These are phyloP conservation scores for Metschnikowia corniflorae DNA, from an alignment of 805 yeast species.

Conservation along the genomic window DNA sequence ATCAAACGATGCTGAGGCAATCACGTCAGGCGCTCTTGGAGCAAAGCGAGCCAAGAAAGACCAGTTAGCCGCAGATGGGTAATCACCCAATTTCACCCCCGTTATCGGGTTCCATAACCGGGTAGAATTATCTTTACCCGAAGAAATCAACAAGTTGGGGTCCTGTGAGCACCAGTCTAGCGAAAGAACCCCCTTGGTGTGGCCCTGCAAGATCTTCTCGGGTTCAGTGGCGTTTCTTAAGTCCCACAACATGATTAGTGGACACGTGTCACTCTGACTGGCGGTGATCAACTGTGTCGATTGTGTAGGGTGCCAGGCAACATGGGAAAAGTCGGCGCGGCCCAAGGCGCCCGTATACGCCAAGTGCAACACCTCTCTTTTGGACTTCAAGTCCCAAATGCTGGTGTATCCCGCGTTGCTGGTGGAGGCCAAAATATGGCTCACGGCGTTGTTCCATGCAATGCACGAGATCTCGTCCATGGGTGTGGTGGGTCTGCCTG, in stretches of 20 bases:
- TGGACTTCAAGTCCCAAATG: constrained; percentile 88
- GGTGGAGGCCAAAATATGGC: constrained; percentile 88
- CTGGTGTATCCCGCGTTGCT: constrained; percentile 83
- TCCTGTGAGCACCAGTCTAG: constrained; percentile 93
- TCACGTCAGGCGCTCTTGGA: constrained; percentile 81
- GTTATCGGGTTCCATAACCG: constrained; percentile 84
- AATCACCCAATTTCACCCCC: constrained; percentile 74
- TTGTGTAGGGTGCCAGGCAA: constrained; percentile 93
- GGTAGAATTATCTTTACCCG: constrained; percentile 89
- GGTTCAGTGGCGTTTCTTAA: constrained; percentile 93
- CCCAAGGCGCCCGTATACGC: constrained; percentile 57
- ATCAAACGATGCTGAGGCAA: constrained; percentile 86
- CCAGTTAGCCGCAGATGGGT: constrained; percentile 93
- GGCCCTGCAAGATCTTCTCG: constrained; percentile 70
- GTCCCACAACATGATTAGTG: constrained; percentile 89
- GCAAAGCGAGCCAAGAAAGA: constrained; percentile 86
- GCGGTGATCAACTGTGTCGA: constrained; percentile 88
- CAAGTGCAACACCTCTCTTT: constrained; percentile 84
- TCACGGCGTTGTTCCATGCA: constrained; percentile 82
- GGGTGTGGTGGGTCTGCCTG: constrained; percentile 79
- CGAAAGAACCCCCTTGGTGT: constrained; percentile 81
- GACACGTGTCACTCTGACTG: constrained; percentile 73
- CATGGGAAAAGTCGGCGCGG: constrained; percentile 70
- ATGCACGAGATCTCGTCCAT: constrained; percentile 76
- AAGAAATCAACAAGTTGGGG: constrained; percentile 71